A percentile compares a stretch with the other conserved stretches of the same genome.
These are phyloP conservation scores for Aspergillus avenaceus DNA, from an alignment of 495 filamentous ascomycete genomes.

Conservation along the genomic window DNA sequence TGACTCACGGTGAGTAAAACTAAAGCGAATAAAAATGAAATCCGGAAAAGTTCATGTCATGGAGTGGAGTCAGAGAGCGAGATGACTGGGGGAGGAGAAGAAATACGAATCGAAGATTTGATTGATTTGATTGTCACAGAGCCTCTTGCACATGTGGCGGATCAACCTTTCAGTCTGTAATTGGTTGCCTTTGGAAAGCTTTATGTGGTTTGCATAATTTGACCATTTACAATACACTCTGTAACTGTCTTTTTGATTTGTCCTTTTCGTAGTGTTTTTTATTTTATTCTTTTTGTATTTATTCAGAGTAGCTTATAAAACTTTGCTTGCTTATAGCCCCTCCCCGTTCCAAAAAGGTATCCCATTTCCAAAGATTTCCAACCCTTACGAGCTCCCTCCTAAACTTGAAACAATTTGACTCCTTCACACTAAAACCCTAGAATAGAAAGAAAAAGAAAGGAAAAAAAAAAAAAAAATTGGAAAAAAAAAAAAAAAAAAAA, in stretches of 20 bases:
- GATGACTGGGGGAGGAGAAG: too few relatives aligned
- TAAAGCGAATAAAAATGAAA: background rate
- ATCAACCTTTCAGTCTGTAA: background rate
- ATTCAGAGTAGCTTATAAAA: constrained; percentile 1
- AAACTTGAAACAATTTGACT: background rate
- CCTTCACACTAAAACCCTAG: background rate
- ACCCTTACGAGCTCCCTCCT: background rate
- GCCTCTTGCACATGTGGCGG: background rate
- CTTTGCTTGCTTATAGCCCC: background rate
- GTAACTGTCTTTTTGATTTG: background rate
- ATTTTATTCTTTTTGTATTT: background rate
- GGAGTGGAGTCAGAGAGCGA: too few relatives aligned
- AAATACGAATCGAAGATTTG: too few relatives aligned
- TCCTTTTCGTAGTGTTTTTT: background rate
- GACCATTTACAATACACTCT: too few relatives aligned
- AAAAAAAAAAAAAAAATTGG: constrained; percentile 1
- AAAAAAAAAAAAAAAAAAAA: constrained; percentile 5
- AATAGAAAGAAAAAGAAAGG: background rate
- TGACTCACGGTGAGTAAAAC: background rate
- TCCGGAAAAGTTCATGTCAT: too few relatives aligned
- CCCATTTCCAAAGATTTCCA: background rate
- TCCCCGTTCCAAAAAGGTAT: constrained; percentile 5
- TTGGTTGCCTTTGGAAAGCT: too few relatives aligned
- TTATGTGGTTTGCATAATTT: too few relatives aligned
- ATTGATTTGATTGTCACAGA: too few relatives aligned